Evolutionary conservation across 441 rosid species (phyloP), one percentile per base, ranked within the genome.

Genomic region (Arabidopsis hybrid): DNA sequence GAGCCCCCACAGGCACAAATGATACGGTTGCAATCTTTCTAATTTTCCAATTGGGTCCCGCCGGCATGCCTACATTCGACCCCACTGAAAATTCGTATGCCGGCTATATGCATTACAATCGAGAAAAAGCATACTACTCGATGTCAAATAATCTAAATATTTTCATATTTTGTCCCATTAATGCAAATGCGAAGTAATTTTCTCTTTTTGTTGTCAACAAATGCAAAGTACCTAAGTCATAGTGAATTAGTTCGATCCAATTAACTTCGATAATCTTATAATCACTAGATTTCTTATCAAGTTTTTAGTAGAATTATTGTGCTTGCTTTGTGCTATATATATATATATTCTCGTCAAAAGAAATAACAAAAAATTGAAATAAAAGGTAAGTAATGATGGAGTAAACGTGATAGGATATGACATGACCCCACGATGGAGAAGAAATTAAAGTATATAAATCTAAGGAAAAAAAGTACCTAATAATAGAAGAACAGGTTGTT

Each of bases 401-500:
- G 75, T 38, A 77, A 74, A 39, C 42, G 60, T 66, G 70, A 77
- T 62, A 42, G 52, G 43, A 26, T 53, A 58, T 52, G 66, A 66
- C 29, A 35, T 45, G 85, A 75, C 83, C 88, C 86, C 83, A 81
- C 78, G 66, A 68, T 62, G 56, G 53, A 11, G 71, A 80, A 70
- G 75, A 85, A 71, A 76, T 42, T 80, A 13, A 73, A 71, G 59
- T 61, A 60, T 32, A 39, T 60, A 56, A 66, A 67, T 55, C 62
- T 53, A 61, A 35, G 32, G 58, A 53, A 50, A 81, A 81, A 88
- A 81, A 80, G 85, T 78, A 73, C 65, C 72, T 51, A 67, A 83
- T 76, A 65, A 77, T 65, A 80, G 82, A 70, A 55, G 13, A 76
- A 71, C 74, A 78, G 82, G 83, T 83, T 83, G 89, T 86, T 74